These are phyloP conservation scores for Tylopilus balloui DNA, from an alignment of 768 basidiomycete species.

Conservation along the genomic window DNA sequence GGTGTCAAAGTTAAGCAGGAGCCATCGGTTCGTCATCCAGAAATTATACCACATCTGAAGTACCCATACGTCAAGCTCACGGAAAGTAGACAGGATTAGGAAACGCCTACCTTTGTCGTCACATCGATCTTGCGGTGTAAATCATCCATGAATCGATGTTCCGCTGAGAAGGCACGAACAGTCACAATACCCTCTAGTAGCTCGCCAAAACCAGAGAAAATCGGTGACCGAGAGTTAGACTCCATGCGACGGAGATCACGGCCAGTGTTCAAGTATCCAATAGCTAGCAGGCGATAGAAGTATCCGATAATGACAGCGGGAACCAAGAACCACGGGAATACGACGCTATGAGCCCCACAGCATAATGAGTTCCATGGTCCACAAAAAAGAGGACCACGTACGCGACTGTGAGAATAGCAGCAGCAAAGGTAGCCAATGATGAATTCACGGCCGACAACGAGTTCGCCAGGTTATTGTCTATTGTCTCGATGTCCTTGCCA, in stretches of 20 bases:
- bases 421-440: constrained; percentile 72
- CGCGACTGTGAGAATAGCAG: constrained; percentile 70
- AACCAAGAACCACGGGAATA: constrained; percentile 81
- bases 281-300: constrained; percentile 63
- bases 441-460: constrained; percentile 74
- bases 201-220: constrained; percentile 80
- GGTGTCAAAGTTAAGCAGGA: constrained; percentile 76
- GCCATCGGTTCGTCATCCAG: constrained; percentile 90
- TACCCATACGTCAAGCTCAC: background rate
- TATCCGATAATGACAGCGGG: constrained; percentile 72
- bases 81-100: background rate
- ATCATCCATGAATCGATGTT: constrained; percentile 69
- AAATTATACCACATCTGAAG: constrained; percentile 75
- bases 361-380: constrained; percentile 7
- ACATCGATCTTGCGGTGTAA: constrained; percentile 70
- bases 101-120: constrained; percentile 59
- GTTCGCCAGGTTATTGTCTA: constrained; percentile 66
- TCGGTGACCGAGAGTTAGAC: constrained; percentile 79
- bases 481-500: constrained; percentile 83
- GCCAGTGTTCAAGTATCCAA: constrained; percentile 74
- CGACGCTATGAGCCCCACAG: constrained; percentile 35
- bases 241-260: constrained; percentile 88
- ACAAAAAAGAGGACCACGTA: constrained; percentile 31
- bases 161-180: constrained; percentile 85
- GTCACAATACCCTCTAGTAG: constrained; percentile 88